Evolutionary conservation across 192 early-diverging fungal species (phyloP).

Genomic region (Linderina pennispora): DNA sequence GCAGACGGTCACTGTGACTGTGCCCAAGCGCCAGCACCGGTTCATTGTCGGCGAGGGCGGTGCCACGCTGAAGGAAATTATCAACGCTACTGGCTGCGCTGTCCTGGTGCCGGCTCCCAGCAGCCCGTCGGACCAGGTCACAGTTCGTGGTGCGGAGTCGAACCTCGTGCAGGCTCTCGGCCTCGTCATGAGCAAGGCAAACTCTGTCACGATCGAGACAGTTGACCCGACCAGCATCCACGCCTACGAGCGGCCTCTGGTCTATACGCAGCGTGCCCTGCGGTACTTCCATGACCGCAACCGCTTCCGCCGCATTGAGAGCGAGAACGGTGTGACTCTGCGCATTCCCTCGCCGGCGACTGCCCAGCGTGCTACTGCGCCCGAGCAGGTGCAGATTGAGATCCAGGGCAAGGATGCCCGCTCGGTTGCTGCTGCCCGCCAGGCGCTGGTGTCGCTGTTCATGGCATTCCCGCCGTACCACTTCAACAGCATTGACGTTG

Average conservation of each 20-base stretch:
- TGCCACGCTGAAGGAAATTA: constrained; percentile 70
- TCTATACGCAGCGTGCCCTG: constrained; percentile 61
- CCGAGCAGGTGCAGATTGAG: constrained; percentile 57
- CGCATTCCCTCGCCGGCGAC: constrained; percentile 47
- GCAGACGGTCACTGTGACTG: constrained; percentile 56
- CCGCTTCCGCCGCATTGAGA: constrained; percentile 73
- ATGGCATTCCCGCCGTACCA: constrained; percentile 50
- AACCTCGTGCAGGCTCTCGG: constrained; percentile 66
- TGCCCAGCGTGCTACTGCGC: constrained; percentile 19
- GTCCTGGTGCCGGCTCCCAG: constrained; percentile 71
- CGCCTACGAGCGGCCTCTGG: constrained; percentile 39
- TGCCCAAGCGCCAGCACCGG: constrained; percentile 90
- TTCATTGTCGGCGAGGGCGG: constrained; percentile 84
- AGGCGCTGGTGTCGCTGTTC: constrained; percentile 50
- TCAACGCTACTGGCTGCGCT: constrained; percentile 81
- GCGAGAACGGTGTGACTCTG: constrained; percentile 57
- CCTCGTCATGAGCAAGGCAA: constrained; percentile 77
- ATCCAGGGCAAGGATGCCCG: constrained; percentile 63
- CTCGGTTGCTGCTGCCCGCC: constrained; percentile 59
- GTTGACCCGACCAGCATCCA: constrained; percentile 62
- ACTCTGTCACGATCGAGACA: constrained; percentile 63
- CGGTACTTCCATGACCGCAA: constrained; percentile 70
- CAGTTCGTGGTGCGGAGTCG: constrained; percentile 71
- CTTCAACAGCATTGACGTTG: constrained; percentile 68
- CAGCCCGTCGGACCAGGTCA: constrained; percentile 67